A percentile compares a stretch with the other conserved stretches of the same genome.
Conservation (phyloP, 2,329 filamentous ascomycete species). For the Calonectria honghensis region DNA sequence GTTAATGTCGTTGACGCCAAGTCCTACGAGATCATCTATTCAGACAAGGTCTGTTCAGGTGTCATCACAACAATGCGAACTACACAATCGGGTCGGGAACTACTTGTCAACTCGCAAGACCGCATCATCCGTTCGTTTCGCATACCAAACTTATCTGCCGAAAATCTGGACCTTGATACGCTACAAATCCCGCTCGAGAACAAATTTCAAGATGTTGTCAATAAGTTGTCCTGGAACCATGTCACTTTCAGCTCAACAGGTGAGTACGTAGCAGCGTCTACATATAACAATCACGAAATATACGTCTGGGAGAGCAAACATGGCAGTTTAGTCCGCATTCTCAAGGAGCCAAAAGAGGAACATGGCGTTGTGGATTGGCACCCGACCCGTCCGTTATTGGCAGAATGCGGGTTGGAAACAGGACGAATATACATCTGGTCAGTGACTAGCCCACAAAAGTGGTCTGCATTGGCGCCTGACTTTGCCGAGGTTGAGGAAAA, state of each 20-base stretch:
- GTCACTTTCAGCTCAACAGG: constrained; percentile 95
- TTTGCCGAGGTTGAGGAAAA: constrained; percentile 99
- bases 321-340: constrained; percentile 95
- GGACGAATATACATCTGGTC: constrained; percentile 98
- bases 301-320: constrained; percentile 98
- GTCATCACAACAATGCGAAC: constrained; percentile 92
- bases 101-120: constrained; percentile 95
- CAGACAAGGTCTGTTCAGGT: constrained; percentile 89
- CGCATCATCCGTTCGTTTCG: constrained; percentile 95
- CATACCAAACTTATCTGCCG: constrained; percentile 83
- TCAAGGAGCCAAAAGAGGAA: constrained; percentile 97
- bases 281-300: constrained; percentile 98
- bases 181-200: constrained; percentile 95
- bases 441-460: constrained; percentile 94
- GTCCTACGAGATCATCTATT: constrained; percentile 89
- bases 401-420: constrained; percentile 93
- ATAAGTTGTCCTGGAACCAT: constrained; percentile 96
- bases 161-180: constrained; percentile 86
- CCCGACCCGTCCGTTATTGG: constrained; percentile 88
- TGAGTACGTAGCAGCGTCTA: constrained; percentile 97
- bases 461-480: constrained; percentile 97
- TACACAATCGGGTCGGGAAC: constrained; percentile 86
- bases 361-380: constrained; percentile 99
- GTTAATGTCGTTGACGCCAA: constrained; percentile 94
- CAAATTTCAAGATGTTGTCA: constrained; percentile 98